phyloP scores from a whole-genome alignment of 2,329 filamentous ascomycete species.

The Bipolaris bicolor region DNA sequence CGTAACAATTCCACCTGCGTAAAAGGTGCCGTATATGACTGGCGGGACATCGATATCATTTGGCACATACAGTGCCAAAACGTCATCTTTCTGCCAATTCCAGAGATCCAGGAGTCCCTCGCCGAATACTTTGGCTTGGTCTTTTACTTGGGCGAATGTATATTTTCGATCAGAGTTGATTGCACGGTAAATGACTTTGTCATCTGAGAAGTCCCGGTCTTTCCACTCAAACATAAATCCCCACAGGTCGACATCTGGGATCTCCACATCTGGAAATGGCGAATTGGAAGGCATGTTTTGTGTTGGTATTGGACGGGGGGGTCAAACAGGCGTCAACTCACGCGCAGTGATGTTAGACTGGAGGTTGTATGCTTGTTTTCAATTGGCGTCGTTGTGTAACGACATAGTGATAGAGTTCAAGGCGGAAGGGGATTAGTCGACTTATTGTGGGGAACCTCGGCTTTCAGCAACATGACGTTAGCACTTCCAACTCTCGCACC shows the following conservation, averaged over 20 bases:
- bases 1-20: constrained; percentile 79
- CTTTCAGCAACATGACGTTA: constrained; percentile 1
- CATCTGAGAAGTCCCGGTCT: constrained; percentile 28
- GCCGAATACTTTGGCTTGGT: constrained; percentile 73
- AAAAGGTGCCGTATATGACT: constrained; percentile 76
- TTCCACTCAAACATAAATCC: constrained; percentile 32
- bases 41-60: constrained; percentile 83
- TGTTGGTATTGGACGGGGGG: background rate
- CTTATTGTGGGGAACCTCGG: constrained; percentile 11
- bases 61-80: constrained; percentile 79
- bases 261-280: constrained; percentile 30
- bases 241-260: constrained; percentile 32
- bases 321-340: background rate
- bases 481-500: background rate
- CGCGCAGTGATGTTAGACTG: background rate
- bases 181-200: constrained; percentile 35
- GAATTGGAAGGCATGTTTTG: constrained; percentile 29
- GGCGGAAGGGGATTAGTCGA: background rate
- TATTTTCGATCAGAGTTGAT: constrained; percentile 53
- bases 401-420: background rate
- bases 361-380: background rate
- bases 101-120: constrained; percentile 74
- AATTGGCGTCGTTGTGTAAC: background rate
- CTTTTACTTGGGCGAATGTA: constrained; percentile 70
- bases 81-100: constrained; percentile 81